Evolutionary conservation across 768 basidiomycete genomes (phyloP).

Genomic region (Mycena filopes): DNA sequence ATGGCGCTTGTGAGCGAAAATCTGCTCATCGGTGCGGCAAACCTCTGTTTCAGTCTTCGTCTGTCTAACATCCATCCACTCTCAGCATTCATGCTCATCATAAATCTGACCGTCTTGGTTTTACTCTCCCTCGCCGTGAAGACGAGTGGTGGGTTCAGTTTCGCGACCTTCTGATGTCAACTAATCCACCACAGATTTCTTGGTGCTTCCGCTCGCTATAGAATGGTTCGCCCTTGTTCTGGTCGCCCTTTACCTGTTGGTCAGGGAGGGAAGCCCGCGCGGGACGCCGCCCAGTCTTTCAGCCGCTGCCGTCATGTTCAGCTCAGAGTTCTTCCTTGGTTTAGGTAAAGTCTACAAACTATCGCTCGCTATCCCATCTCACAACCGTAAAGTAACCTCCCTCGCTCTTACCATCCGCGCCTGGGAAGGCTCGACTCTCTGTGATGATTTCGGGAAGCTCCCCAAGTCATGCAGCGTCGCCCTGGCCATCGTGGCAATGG

Average conservation of each 20-base stretch:
- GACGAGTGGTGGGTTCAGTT: not conserved
- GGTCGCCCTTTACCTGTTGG: slow-evolving; percentile 3
- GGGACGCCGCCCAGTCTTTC: not conserved
- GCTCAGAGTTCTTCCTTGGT: slow-evolving; percentile 3
- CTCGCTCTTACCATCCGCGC: slow-evolving; percentile 42
- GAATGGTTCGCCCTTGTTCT: slow-evolving; percentile 20
- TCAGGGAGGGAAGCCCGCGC: slow-evolving; percentile 9
- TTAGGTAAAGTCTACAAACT: slow-evolving; percentile 4
- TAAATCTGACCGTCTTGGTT: slow-evolving; percentile 3
- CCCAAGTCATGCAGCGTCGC: slow-evolving; percentile 36
- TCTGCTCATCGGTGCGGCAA: slow-evolving; percentile 2
- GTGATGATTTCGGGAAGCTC: slow-evolving; percentile 41
- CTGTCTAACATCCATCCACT: not conserved
- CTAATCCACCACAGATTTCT: slow-evolving; percentile 12
- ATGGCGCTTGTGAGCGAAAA: not conserved
- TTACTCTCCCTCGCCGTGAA: slow-evolving; percentile 1
- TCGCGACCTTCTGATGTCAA: not conserved
- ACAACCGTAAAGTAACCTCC: slow-evolving; percentile 31
- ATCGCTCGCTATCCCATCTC: not conserved
- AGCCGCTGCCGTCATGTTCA: slow-evolving; percentile 2
- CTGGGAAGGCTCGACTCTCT: slow-evolving; percentile 36
- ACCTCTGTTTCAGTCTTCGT: not conserved
- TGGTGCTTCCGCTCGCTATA: slow-evolving; percentile 10
- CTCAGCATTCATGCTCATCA: not conserved
- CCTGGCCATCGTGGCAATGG: slow-evolving; percentile 39